Base-by-base conservation (phyloP, 202 grass and related monocot genomes). In the Zizania palustris region DNA sequence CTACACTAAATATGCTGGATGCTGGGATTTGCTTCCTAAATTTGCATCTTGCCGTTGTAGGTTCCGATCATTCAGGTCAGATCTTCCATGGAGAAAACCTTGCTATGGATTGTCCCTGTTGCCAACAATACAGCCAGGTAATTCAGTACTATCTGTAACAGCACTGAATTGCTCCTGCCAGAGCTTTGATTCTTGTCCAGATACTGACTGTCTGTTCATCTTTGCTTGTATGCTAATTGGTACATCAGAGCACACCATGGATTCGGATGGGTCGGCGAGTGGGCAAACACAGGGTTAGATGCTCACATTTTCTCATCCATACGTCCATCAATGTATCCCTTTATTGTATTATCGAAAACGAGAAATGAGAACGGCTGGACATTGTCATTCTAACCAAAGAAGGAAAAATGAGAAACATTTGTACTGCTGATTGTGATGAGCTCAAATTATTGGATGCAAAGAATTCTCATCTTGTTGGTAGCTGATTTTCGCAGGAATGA, bases 241-340 rank as follows among this genome's bases (percentile, higher is more conserved):
- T n/a, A 65, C 36, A 65, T 54, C 65, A 97, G 93, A 76, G 90
- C 86, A 46, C 90, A 97, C 81, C 93, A 91, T 76, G 93, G 93
- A 51, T 97, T 97, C 51, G 93, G 93, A 69, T 97, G 93, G 93
- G 93, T 97, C 2, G 86, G 90, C 19, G 93, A 93, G 72, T 97
- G 93, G 93, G 90, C 93, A 22, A 91, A 89, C 67, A 88, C 84
- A 36, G 88, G 90, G 93, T 97, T 72, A 89, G 75, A 37, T 11
- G 9, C 37, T 80, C 21, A 65, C 38, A 39, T 6, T 6, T 4
- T 10, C 13, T 4, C 53, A 19, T 20, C 16, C 50, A 1, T 70
- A 44, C 8, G 3, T 67, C n/a, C 51, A 2, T 19, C 51, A 20
- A 54, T 55, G 7, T 19, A n/a, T 9, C 7, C 51, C 19, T 3